Conservation (phyloP, 129 eudicot genomes). For the Escallonia herrerae region DNA sequence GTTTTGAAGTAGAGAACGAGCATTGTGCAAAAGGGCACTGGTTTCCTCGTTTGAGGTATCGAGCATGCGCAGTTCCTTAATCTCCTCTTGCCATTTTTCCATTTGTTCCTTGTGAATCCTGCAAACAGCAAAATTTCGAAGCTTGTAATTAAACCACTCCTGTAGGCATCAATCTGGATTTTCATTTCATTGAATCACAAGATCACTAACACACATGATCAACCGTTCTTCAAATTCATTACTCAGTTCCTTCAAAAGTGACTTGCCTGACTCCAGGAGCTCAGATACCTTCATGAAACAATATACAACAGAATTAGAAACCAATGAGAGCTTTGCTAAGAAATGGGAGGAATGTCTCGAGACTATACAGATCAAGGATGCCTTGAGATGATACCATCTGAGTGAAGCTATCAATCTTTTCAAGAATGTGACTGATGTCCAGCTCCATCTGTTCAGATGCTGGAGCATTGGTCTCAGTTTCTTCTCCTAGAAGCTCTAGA, state of each 20-base stretch:
- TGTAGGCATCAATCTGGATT: background rate
- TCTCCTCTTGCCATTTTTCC: conserved; percentile 87
- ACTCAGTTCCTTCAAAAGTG: conserved; percentile 56
- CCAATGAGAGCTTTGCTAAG: background rate
- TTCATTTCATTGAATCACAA: conserved; percentile 37
- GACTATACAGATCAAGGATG: background rate
- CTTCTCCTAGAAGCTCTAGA: conserved; percentile 56
- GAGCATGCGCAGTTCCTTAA: conserved; percentile 67
- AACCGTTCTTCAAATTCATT: conserved; percentile 78
- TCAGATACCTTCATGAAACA: conserved; percentile 61
- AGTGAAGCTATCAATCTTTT: conserved; percentile 69
- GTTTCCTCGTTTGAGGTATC: conserved; percentile 80
- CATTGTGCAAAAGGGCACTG: conserved; percentile 56
- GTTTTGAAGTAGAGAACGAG: conserved; percentile 54
- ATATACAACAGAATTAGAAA: conserved; percentile 4
- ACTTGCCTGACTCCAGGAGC: conserved; percentile 81
- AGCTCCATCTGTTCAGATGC: conserved; percentile 73
- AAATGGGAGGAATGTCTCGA: background rate
- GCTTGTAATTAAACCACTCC: conserved; percentile 4
- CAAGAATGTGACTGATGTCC: conserved; percentile 59
- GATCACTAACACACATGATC: conserved; percentile 41
- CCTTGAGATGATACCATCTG: conserved; percentile 46
- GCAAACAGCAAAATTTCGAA: conserved; percentile 23
- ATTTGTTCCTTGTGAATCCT: conserved; percentile 91
- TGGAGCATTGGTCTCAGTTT: conserved; percentile 30